phyloP scores from a whole-genome alignment of 2,329 filamentous ascomycete species.

The Alternaria ventricosa region DNA sequence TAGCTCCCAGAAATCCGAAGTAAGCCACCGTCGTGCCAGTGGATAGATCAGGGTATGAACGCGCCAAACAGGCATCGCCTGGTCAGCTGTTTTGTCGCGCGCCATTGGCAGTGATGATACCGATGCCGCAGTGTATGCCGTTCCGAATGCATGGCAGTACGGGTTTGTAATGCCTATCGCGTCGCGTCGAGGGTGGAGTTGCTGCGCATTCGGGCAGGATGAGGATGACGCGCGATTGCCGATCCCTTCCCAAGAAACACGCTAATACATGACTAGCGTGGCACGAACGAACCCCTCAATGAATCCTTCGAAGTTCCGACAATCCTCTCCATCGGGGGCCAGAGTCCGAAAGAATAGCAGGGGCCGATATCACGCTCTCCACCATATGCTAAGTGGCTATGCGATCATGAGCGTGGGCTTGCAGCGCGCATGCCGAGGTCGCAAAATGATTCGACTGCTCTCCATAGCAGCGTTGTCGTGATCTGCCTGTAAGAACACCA shows the following conservation, averaged over 20 bases:
- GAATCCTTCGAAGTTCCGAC: background rate
- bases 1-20: too few species aligned
- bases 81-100: background rate
- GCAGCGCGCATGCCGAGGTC: background rate
- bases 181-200: background rate
- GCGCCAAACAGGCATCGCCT: background rate
- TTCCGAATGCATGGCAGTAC: background rate
- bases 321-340: background rate
- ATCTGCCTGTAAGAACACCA: background rate
- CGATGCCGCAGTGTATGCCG: background rate
- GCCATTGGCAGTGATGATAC: background rate
- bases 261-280: background rate
- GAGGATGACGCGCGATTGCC: conserved; percentile 2
- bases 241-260: background rate
- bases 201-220: background rate
- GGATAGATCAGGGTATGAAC: background rate
- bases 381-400: background rate
- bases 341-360: background rate
- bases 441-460: background rate
- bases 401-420: background rate
- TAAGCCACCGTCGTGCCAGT: background rate
- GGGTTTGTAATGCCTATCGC: background rate
- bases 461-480: background rate
- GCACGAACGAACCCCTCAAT: background rate
- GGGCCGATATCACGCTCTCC: background rate